Conservation (phyloP, 2,329 filamentous ascomycete species). For the Cladophialophora immunda region DNA sequence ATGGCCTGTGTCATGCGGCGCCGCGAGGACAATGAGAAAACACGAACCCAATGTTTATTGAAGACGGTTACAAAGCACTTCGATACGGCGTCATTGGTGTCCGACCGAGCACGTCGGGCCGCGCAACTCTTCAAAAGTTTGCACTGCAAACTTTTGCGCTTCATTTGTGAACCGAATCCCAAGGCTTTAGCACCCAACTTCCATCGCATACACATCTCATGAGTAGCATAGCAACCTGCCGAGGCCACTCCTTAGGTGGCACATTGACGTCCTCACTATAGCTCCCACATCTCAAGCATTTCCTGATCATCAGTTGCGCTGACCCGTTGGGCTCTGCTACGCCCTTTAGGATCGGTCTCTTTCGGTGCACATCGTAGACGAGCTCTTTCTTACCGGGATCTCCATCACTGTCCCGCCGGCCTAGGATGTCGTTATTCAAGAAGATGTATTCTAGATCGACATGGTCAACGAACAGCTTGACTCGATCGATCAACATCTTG, state of each 20-base stretch:
- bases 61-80: constrained; percentile 5
- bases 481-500: constrained; percentile 67
- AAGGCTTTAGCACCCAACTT: constrained; percentile 37
- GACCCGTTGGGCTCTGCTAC: constrained; percentile 24
- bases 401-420: constrained; percentile 4
- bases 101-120: background rate
- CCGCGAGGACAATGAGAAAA: constrained; percentile 6
- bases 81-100: background rate
- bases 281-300: constrained; percentile 41
- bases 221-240: constrained; percentile 32
- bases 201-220: constrained; percentile 42
- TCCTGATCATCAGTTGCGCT: constrained; percentile 33
- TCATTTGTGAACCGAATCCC: constrained; percentile 24
- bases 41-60: constrained; percentile 1
- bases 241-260: constrained; percentile 33
- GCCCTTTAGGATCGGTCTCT: constrained; percentile 34
- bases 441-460: constrained; percentile 37
- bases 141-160: background rate
- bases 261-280: constrained; percentile 39
- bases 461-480: constrained; percentile 61
- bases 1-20: constrained; percentile 5
- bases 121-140: background rate
- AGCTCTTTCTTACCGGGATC: constrained; percentile 12
- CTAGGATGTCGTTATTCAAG: constrained; percentile 62
- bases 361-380: constrained; percentile 39